These are phyloP conservation scores for Spathaspora sp. DNA, from an alignment of 805 yeast genomes.

Conservation along the genomic window DNA sequence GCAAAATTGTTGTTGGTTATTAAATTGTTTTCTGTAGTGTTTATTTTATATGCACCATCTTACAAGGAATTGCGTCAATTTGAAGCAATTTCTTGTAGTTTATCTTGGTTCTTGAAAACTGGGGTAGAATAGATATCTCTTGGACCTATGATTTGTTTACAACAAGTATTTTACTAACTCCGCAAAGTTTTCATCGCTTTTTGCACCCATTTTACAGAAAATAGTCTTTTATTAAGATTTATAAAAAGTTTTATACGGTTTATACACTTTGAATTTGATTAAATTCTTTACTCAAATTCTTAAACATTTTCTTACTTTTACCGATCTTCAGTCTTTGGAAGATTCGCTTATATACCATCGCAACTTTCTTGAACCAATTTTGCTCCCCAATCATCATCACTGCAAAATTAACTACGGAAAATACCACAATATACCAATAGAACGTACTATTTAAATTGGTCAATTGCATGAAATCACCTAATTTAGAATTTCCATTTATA, in stretches of 20 bases:
- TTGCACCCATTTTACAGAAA: background rate
- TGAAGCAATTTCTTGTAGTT: too few species aligned
- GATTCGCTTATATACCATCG: slow-evolving; percentile 34
- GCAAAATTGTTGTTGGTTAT: too few species aligned
- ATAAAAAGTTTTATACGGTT: background rate
- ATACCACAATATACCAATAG: slow-evolving; percentile 46
- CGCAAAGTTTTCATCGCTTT: too few species aligned
- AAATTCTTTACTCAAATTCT: slow-evolving; percentile 24
- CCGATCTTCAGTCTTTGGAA: slow-evolving; percentile 19
- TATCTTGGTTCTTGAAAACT: too few species aligned
- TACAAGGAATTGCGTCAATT: too few species aligned
- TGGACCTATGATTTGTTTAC: too few species aligned
- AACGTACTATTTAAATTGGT: slow-evolving; percentile 54
- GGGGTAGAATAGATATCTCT: too few species aligned
- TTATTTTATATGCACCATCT: too few species aligned
- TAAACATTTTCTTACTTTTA: slow-evolving; percentile 37
- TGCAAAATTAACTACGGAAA: slow-evolving; percentile 48
- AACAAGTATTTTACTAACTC: too few species aligned
- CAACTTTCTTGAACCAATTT: slow-evolving; percentile 38
- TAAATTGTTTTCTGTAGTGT: too few species aligned
- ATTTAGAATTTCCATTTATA: slow-evolving; percentile 45
- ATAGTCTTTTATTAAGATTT: background rate
- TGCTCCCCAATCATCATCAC: slow-evolving; percentile 45
- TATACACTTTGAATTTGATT: slow-evolving; percentile 6
- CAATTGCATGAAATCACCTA: slow-evolving; percentile 74